Conservation (phyloP, 176 grass and related monocot species). For the Coix lacrymajobi region DNA sequence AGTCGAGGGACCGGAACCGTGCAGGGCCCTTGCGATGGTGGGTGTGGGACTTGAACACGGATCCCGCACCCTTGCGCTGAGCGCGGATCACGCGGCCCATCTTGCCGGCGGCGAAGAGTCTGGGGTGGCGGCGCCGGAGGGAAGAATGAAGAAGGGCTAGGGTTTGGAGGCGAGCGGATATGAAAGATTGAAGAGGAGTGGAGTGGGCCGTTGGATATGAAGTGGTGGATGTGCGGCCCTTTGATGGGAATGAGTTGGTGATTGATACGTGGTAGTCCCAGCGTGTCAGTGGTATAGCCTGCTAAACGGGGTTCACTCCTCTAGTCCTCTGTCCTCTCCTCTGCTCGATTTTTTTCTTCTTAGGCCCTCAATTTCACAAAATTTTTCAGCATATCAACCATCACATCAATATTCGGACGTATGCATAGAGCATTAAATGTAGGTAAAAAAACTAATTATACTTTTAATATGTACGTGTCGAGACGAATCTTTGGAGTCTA, state of each 20-base stretch:
- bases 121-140: neutral
- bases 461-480: too few species aligned
- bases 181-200: neutral
- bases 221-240: neutral
- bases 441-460: too few species aligned
- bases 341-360: too few species aligned
- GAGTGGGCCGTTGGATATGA: conserved; percentile 9
- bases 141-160: neutral
- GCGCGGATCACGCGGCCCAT: conserved; percentile 29
- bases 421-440: too few species aligned
- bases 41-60: conserved; percentile 85
- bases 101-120: neutral
- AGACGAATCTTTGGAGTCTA: too few species aligned
- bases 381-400: too few species aligned
- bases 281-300: neutral
- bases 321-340: too few species aligned
- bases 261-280: neutral
- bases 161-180: neutral
- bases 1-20: conserved; percentile 80
- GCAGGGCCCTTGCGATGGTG: conserved; percentile 93
- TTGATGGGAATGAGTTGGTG: neutral
- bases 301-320: too few species aligned
- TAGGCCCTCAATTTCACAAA: too few species aligned
- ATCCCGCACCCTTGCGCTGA: conserved; percentile 93
- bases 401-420: too few species aligned